A percentile compares a stretch with the other conserved stretches of the same genome.
Conservation (phyloP, 2,329 filamentous ascomycete genomes). For the Beauveria medogensis region DNA sequence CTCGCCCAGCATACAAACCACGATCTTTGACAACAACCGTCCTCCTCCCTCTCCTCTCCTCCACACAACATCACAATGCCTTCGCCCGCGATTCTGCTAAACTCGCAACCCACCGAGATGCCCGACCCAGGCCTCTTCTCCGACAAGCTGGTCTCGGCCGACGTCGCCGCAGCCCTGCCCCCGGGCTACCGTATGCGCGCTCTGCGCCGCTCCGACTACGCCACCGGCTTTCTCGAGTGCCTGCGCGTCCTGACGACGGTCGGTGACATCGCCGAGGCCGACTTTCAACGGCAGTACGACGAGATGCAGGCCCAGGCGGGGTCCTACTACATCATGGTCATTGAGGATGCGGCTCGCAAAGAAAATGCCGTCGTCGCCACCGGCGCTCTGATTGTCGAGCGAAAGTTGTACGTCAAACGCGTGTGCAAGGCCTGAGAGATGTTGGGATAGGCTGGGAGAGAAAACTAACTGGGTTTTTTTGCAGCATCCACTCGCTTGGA, state of each 20-base stretch:
- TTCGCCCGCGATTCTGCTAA: conserved; percentile 6
- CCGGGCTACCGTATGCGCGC: conserved; percentile 76
- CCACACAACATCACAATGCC: background rate
- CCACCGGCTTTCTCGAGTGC: conserved; percentile 79
- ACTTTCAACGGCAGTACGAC: conserved; percentile 73
- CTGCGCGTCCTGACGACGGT: conserved; percentile 87
- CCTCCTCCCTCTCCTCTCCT: background rate
- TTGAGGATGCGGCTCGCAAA: conserved; percentile 58
- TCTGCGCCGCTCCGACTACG: conserved; percentile 69
- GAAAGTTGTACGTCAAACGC: conserved; percentile 67
- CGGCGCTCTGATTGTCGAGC: conserved; percentile 82
- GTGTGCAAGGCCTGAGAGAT: background rate
- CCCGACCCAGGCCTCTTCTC: conserved; percentile 59
- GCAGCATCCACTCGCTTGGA: conserved; percentile 69
- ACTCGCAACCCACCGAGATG: conserved; percentile 12
- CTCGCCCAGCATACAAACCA: background rate
- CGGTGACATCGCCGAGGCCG: conserved; percentile 69
- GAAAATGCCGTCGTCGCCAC: conserved; percentile 72
- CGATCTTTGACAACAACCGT: background rate
- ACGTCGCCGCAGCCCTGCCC: conserved; percentile 65
- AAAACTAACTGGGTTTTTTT: background rate
- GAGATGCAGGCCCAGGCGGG: conserved; percentile 68
- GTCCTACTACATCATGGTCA: conserved; percentile 76
- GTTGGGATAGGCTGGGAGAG: conserved; percentile 12
- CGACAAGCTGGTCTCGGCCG: conserved; percentile 65